These are phyloP conservation scores for Dipodascus geniculatus DNA, from an alignment of 805 yeast species.

Conservation along the genomic window DNA sequence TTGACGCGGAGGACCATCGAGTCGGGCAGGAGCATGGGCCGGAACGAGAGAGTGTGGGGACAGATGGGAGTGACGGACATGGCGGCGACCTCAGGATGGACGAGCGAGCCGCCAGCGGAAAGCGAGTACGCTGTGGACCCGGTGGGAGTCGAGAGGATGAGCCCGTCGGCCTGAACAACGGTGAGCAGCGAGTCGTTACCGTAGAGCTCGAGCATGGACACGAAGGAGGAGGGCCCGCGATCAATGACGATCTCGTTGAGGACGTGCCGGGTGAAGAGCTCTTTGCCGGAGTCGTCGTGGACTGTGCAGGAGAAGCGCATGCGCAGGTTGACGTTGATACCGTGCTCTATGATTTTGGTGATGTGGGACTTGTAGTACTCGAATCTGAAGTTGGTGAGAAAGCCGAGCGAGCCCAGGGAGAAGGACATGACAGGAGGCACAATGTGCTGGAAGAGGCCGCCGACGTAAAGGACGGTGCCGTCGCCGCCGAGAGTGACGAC, in stretches of 20 bases:
- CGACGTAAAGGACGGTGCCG: constrained; percentile 83
- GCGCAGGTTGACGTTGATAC: constrained; percentile 67
- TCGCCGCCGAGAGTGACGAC: constrained; percentile 90
- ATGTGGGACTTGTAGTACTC: constrained; percentile 55
- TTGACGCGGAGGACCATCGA: constrained; percentile 77
- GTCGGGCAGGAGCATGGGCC: constrained; percentile 88
- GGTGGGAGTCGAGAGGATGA: constrained; percentile 87
- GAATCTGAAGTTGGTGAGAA: constrained; percentile 74
- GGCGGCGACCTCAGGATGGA: constrained; percentile 92
- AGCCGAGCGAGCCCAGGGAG: constrained; percentile 83
- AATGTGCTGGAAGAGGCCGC: constrained; percentile 64
- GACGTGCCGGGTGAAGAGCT: constrained; percentile 44
- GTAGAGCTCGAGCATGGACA: constrained; percentile 77
- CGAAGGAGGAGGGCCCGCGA: constrained; percentile 88
- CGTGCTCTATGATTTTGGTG: constrained; percentile 49
- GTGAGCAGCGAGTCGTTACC: constrained; percentile 81
- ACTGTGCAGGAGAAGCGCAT: constrained; percentile 84
- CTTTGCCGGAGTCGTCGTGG: constrained; percentile 30
- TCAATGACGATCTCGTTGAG: constrained; percentile 85
- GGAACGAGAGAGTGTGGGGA: constrained; percentile 86
- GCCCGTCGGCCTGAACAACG: constrained; percentile 88
- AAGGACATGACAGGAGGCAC: constrained; percentile 89
- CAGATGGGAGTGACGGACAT: constrained; percentile 91
- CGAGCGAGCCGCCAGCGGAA: constrained; percentile 91
- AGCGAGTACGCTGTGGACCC: constrained; percentile 94